These are phyloP conservation scores for Mycotypha africana DNA, from an alignment of 371 early-diverging fungal species.

Conservation along the genomic window DNA sequence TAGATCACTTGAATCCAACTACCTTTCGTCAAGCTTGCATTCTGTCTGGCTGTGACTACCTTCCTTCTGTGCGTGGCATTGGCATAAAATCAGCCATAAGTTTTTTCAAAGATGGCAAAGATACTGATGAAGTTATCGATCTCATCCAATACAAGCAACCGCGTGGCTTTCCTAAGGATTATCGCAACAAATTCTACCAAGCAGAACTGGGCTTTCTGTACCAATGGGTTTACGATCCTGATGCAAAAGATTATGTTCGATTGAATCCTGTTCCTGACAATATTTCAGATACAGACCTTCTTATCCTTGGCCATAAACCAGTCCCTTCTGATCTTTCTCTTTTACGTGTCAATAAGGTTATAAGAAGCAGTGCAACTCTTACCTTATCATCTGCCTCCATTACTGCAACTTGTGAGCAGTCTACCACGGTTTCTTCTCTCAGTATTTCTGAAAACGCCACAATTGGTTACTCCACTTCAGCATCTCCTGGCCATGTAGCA, in stretches of 20 bases:
- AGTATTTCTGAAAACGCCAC: too few relatives aligned
- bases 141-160: background rate
- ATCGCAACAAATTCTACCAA: slow-evolving; percentile 50
- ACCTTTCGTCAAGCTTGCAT: slow-evolving; percentile 65
- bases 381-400: too few relatives aligned
- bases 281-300: slow-evolving; percentile 3
- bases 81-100: slow-evolving; percentile 88
- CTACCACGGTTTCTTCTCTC: too few relatives aligned
- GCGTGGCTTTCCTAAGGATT: slow-evolving; percentile 23
- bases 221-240: slow-evolving; percentile 77
- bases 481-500: too few relatives aligned
- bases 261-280: slow-evolving; percentile 50
- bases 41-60: slow-evolving; percentile 94
- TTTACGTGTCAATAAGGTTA: background rate
- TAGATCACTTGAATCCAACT: background rate
- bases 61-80: slow-evolving; percentile 76
- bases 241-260: slow-evolving; percentile 34
- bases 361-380: too few relatives aligned
- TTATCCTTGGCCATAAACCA: slow-evolving; percentile 8
- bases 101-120: too few relatives aligned
- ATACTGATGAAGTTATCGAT: background rate
- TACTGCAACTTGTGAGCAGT: too few relatives aligned
- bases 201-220: slow-evolving; percentile 79
- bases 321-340: background rate
- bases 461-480: too few relatives aligned